A percentile compares a stretch with the other conserved stretches of the same genome.
phyloP scores from a whole-genome alignment of 805 yeast genomes.

The Metschnikowia arizonensis region DNA sequence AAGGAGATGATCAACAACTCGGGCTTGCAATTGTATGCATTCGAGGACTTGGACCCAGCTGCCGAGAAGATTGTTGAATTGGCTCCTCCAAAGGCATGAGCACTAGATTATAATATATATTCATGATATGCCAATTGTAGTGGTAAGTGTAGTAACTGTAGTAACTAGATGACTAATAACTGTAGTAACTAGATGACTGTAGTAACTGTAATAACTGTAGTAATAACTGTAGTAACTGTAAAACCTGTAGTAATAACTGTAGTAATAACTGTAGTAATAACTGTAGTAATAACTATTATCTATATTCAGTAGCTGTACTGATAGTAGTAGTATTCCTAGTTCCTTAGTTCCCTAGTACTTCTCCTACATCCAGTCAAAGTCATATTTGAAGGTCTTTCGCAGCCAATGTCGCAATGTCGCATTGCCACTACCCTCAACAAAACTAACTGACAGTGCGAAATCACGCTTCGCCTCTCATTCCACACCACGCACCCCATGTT shows the following conservation, averaged over 20 bases:
- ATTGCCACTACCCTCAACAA: constrained; percentile 10
- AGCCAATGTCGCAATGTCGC: constrained; percentile 14
- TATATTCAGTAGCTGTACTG: too few relatives aligned
- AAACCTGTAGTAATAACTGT: too few relatives aligned
- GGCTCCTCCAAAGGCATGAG: constrained; percentile 35
- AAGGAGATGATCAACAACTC: constrained; percentile 79
- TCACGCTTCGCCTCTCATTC: constrained; percentile 4
- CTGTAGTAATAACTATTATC: too few relatives aligned
- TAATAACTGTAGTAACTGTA: too few relatives aligned
- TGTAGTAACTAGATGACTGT: too few relatives aligned
- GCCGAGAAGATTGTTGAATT: constrained; percentile 91
- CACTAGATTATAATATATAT: neutral
- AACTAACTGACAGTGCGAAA: constrained; percentile 1
- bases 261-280: too few relatives aligned
- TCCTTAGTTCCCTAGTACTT: too few relatives aligned
- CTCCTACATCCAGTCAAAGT: too few relatives aligned
- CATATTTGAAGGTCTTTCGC: constrained; percentile 9
- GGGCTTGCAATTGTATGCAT: constrained; percentile 88
- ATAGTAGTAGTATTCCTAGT: too few relatives aligned
- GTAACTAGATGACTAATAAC: too few relatives aligned
- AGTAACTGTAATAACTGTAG: too few relatives aligned
- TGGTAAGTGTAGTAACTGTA: too few relatives aligned
- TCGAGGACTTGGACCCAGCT: constrained; percentile 92
- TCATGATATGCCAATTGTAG: neutral
- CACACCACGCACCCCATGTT: constrained; percentile 53